A percentile compares a stretch with the other conserved stretches of the same genome.
phyloP scores from a whole-genome alignment of 371 early-diverging fungal species.

The Mortierella sp. region DNA sequence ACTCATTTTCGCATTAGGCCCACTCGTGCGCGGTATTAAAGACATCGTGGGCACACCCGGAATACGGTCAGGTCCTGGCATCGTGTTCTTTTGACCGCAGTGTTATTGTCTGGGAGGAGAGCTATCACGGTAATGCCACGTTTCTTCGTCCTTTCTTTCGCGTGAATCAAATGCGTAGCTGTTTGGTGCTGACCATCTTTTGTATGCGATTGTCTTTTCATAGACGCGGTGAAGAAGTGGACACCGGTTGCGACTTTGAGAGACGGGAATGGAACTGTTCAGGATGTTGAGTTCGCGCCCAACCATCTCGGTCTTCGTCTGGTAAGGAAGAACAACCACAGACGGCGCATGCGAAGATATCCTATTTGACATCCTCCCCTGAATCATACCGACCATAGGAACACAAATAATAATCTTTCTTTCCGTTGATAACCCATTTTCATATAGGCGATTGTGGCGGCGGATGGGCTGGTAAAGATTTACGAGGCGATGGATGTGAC shows the following conservation, averaged over 20 bases:
- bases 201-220: neutral
- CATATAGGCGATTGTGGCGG: constrained; percentile 83
- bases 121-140: constrained; percentile 71
- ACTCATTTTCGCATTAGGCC: constrained; percentile 60
- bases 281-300: constrained; percentile 93
- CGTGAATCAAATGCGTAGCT: no score
- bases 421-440: neutral
- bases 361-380: no score
- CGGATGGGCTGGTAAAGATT: constrained; percentile 91
- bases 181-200: neutral
- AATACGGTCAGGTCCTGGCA: constrained; percentile 93
- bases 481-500: constrained; percentile 92
- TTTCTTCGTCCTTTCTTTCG: neutral
- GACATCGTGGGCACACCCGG: constrained; percentile 94
- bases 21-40: constrained; percentile 91
- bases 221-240: constrained; percentile 77
- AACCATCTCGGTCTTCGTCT: constrained; percentile 80
- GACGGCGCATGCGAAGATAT: no score
- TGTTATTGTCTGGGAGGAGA: constrained; percentile 94
- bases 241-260: constrained; percentile 78
- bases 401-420: no score
- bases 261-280: constrained; percentile 83
- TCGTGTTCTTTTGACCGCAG: constrained; percentile 93
- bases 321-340: constrained; percentile 54
- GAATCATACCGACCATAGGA: no score